Conservation (phyloP, 208 protist genomes). For the Novymonas esmeraldas region DNA sequence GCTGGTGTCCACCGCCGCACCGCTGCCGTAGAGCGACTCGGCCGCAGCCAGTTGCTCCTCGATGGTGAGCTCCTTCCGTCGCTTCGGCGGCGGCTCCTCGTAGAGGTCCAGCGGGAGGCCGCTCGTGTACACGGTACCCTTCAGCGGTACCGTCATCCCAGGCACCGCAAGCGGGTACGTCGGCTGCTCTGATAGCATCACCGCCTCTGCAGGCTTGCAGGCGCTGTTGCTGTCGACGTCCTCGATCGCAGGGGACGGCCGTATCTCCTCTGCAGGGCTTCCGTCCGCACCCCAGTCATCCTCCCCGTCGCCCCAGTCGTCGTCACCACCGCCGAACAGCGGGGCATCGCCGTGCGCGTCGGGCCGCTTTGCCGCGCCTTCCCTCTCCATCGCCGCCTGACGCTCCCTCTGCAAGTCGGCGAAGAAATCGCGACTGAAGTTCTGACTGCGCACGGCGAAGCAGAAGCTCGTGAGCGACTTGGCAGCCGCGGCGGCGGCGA, state of each 20-base stretch:
- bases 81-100: conserved; percentile 48
- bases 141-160: conserved; percentile 36
- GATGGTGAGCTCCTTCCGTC: conserved; percentile 34
- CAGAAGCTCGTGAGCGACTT: conserved; percentile 53
- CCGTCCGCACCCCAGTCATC: conserved; percentile 7
- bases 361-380: conserved; percentile 1
- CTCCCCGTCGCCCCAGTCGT: conserved; percentile 47
- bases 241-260: background rate
- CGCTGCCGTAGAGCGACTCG: conserved; percentile 57
- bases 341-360: conserved; percentile 20
- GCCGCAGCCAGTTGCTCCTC: conserved; percentile 64
- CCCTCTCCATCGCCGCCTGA: conserved; percentile 8
- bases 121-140: conserved; percentile 47
- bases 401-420: conserved; percentile 24
- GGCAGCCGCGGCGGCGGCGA: conserved; percentile 16
- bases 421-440: conserved; percentile 76
- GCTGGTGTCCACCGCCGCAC: conserved; percentile 55
- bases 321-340: conserved; percentile 57
- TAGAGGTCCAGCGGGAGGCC: conserved; percentile 72
- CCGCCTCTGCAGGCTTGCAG: background rate
- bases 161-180: conserved; percentile 36
- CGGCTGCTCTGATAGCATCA: conserved; percentile 6
- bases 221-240: background rate
- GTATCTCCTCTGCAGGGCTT: background rate
- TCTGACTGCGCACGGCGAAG: conserved; percentile 81